Evolutionary conservation across 805 yeast genomes (phyloP).

Genomic region (Lachancea lanzarotensis): DNA sequence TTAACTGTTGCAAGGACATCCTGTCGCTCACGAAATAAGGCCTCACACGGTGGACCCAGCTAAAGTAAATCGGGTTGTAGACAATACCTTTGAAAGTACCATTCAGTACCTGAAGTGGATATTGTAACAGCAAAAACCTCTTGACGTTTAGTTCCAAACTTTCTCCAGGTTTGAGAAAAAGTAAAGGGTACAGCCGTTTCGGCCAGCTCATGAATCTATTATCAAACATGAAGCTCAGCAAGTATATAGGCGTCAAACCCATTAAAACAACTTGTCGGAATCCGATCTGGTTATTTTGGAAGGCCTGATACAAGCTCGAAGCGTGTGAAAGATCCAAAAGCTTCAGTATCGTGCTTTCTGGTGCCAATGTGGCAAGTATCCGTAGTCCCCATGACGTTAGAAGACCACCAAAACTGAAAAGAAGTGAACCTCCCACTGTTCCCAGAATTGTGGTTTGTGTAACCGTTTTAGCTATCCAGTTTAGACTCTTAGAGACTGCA

Average conservation of each 20-base stretch:
- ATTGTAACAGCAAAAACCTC: slow-evolving; percentile 6
- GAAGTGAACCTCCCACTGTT: slow-evolving; percentile 4
- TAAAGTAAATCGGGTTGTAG: slow-evolving; percentile 8
- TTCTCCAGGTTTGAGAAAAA: slow-evolving; percentile 5
- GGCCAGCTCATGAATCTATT: slow-evolving; percentile 5
- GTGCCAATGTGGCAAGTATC: slow-evolving; percentile 7
- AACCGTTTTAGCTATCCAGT: slow-evolving; percentile 4
- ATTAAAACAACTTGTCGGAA: slow-evolving; percentile 3
- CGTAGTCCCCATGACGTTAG: slow-evolving; percentile 7
- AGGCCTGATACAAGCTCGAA: slow-evolving; percentile 3
- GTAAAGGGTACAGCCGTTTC: slow-evolving; percentile 5
- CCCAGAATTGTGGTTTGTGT: slow-evolving; percentile 6
- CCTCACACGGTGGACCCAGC: slow-evolving; percentile 8
- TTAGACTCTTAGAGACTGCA: slow-evolving; percentile 7
- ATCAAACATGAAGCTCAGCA: slow-evolving; percentile 6
- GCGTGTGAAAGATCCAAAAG: slow-evolving; percentile 3
- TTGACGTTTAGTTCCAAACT: slow-evolving; percentile 2
- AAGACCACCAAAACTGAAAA: slow-evolving; percentile 5
- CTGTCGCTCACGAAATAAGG: slow-evolving; percentile 7
- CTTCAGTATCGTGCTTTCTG: slow-evolving; percentile 8
- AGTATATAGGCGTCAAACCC: slow-evolving; percentile 5
- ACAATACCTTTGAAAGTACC: neutral
- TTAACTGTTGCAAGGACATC: slow-evolving; percentile 6
- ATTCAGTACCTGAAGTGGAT: slow-evolving; percentile 5
- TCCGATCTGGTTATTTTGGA: slow-evolving; percentile 4